Conservation (phyloP, 75 land plant genomes). For the Pinus albicaulis region DNA sequence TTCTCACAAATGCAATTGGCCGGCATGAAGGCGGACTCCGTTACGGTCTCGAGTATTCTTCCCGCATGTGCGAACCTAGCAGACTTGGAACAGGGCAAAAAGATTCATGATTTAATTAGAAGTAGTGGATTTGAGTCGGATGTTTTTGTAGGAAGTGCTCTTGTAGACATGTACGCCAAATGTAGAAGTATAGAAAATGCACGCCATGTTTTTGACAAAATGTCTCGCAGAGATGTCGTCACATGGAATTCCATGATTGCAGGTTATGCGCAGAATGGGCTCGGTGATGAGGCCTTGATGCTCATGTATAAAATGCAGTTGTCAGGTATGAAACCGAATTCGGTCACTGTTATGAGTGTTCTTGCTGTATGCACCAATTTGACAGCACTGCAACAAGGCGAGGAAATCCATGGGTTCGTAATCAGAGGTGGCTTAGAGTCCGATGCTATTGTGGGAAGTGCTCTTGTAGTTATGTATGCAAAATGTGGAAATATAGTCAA, state of each 20-base stretch:
- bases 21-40: conserved; percentile 26
- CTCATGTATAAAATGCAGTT: conserved; percentile 8
- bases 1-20: conserved; percentile 20
- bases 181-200: conserved; percentile 31
- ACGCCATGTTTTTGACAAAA: conserved; percentile 19
- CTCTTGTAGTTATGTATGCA: no score
- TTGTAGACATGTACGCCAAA: conserved; percentile 40
- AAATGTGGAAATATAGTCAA: no score
- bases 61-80: conserved; percentile 31
- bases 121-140: conserved; percentile 29
- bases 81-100: conserved; percentile 35
- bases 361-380: conserved; percentile 29
- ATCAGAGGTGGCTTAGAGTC: no score
- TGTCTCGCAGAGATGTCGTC: conserved; percentile 33
- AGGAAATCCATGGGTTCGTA: no score
- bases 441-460: no score
- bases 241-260: conserved; percentile 28
- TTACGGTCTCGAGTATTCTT: conserved; percentile 28
- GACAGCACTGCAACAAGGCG: neutral
- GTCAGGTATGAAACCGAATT: conserved; percentile 16
- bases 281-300: conserved; percentile 16
- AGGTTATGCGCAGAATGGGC: conserved; percentile 25
- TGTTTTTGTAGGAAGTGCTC: conserved; percentile 31
- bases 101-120: conserved; percentile 21
- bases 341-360: conserved; percentile 17